Percentiles rank a stretch among this genome's conserved stretches.
Conservation (phyloP, 1,139 yeast species). For the Candida sojae region DNA sequence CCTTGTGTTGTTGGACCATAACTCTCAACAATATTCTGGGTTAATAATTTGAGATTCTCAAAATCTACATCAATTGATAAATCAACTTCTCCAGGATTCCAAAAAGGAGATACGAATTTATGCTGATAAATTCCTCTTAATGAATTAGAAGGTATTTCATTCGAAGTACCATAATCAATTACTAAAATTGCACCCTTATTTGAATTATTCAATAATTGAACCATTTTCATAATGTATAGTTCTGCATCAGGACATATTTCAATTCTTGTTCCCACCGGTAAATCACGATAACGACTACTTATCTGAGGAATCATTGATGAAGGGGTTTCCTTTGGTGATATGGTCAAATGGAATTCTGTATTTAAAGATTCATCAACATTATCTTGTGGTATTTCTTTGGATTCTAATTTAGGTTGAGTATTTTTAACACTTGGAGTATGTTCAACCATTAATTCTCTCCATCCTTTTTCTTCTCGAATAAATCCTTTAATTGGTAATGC, state of each 20-base stretch:
- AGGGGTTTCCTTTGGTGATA: constrained; percentile 64
- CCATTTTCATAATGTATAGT: constrained; percentile 48
- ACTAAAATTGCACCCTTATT: constrained; percentile 66
- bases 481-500: constrained; percentile 81
- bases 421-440: constrained; percentile 45
- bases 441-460: constrained; percentile 80
- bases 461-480: constrained; percentile 66
- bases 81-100: constrained; percentile 77
- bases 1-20: constrained; percentile 76
- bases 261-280: constrained; percentile 59
- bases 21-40: constrained; percentile 18
- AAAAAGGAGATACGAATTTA: constrained; percentile 75
- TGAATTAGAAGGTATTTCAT: constrained; percentile 56
- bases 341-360: constrained; percentile 59
- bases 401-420: constrained; percentile 32
- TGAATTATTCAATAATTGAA: constrained; percentile 38
- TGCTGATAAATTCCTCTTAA: constrained; percentile 76
- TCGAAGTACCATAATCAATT: constrained; percentile 75
- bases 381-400: constrained; percentile 12
- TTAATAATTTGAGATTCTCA: constrained; percentile 42
- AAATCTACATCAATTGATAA: constrained; percentile 86
- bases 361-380: constrained; percentile 20
- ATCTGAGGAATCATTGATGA: constrained; percentile 60
- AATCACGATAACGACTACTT: constrained; percentile 51
- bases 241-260: constrained; percentile 82